phyloP scores from a whole-genome alignment of 116 monocot species.

The Zostera marina region DNA sequence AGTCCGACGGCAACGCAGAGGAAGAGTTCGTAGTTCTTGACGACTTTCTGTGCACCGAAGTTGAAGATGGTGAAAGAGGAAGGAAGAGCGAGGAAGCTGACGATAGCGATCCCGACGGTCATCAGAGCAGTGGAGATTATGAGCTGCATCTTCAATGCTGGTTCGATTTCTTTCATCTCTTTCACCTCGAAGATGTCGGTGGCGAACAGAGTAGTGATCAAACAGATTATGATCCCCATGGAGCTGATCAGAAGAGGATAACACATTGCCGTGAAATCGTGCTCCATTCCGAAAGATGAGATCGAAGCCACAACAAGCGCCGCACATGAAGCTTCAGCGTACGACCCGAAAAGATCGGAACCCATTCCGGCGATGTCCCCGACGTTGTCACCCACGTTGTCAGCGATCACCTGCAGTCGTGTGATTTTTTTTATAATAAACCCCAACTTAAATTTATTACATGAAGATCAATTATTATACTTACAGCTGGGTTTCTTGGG shows the following conservation, averaged over 20 bases:
- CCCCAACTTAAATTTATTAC: too few species aligned
- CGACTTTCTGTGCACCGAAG: conserved; percentile 72
- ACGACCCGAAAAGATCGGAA: conserved; percentile 90
- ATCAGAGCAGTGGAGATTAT: conserved; percentile 81
- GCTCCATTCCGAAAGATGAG: conserved; percentile 84
- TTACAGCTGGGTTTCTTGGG: conserved; percentile 9
- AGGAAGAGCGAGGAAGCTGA: conserved; percentile 66
- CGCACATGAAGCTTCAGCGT: conserved; percentile 89
- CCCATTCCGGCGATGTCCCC: conserved; percentile 99
- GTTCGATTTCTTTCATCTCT: conserved; percentile 76
- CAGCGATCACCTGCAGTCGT: conserved; percentile 67
- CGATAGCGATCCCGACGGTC: conserved; percentile 74
- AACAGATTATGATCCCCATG: conserved; percentile 72
- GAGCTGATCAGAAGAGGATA: conserved; percentile 86
- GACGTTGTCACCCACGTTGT: conserved; percentile 96
- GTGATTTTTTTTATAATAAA: too few species aligned
- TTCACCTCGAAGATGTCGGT: conserved; percentile 87
- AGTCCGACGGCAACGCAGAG: conserved; percentile 88
- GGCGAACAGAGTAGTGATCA: conserved; percentile 87
- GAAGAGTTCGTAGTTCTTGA: conserved; percentile 84
- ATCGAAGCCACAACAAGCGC: conserved; percentile 92
- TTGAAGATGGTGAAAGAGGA: conserved; percentile 78
- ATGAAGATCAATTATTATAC: neutral
- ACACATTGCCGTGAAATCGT: conserved; percentile 74
- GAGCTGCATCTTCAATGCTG: conserved; percentile 83